Base-by-base conservation (phyloP, 2,329 filamentous ascomycete genomes). In the Colletotrichum sp. region DNA sequence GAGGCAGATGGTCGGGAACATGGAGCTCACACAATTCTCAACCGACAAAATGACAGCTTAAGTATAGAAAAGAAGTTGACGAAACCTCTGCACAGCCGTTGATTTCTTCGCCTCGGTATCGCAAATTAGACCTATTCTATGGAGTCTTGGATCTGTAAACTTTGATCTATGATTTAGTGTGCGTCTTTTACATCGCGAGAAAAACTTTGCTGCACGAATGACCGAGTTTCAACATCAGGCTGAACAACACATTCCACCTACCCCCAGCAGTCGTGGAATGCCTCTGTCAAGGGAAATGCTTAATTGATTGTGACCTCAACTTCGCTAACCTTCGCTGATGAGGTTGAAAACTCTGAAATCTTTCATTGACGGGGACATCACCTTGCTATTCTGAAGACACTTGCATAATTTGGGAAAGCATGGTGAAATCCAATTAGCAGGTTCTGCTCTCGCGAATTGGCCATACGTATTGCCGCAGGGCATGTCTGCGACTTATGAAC, bases 21-120 rank as follows among this genome's bases (percentile, higher is more conserved):
- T 52, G 43, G 6, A 0, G 1, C 1, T 0, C 10, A 1, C 13
- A 6, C 43, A 12, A 8, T 0, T 8, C 0, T 7, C 12, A 3
- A 3, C 43, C 6, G 10, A 13, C 10, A 0, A 52, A 8, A 52
- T 0, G 43, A 0, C n/a, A 52, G 43, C 0, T 13, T 52, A 52
- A 52, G 6, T 52, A 52, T 1, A 8, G 2, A n/a, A 12, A 8
- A n/a, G 43, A 21, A 6, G n/a, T 52, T 48, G 10, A 3, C 0
- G 3, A 0, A 48, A 48, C 10, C n/a, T 10, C 18, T 52, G 43
- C 3, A 52, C 43, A 21, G 6, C n/a, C 6, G 43, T 1, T n/a
- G 6, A 52, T 13, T 21, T 13, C 43, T 21, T 52, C 43, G 4
- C 43, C 12, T 52, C 43, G 43, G 43, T 21, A 52, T 52, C 43